Evolutionary conservation across 2,329 filamentous ascomycete species (phyloP).

Genomic region (Cryphonectria nitschkei): DNA sequence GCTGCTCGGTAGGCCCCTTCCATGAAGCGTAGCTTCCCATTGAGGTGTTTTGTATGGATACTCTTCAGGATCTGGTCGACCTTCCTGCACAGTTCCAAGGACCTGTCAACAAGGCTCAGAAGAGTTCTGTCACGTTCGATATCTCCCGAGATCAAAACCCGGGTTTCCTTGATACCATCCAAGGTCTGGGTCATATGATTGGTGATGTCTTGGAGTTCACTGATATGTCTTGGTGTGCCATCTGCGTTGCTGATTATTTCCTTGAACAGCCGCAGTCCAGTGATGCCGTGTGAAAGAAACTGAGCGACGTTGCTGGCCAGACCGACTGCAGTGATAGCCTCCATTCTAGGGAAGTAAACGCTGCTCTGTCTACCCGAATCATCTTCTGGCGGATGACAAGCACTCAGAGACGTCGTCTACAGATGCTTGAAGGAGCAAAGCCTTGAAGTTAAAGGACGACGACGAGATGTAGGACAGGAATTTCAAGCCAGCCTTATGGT

Average conservation of each 20-base stretch:
- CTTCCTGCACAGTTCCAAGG: not conserved
- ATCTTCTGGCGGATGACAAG: no score
- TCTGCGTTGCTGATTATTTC: constrained; percentile 7
- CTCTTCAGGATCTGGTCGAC: not conserved
- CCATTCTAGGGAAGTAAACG: not conserved
- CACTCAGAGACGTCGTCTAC: not conserved
- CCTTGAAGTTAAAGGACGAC: not conserved
- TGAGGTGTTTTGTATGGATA: not conserved
- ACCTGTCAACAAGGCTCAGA: constrained; percentile 6
- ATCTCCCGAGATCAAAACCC: not conserved
- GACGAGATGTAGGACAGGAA: not conserved
- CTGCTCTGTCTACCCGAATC: not conserved
- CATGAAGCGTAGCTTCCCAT: not conserved
- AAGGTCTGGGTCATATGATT: not conserved
- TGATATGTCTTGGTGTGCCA: not conserved
- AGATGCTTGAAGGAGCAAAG: not conserved
- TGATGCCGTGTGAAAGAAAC: constrained; percentile 14
- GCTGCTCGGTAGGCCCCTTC: constrained; percentile 12
- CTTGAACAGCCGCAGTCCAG: not conserved
- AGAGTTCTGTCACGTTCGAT: not conserved
- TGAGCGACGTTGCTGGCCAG: constrained; percentile 17
- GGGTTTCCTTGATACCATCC: not conserved
- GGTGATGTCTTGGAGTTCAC: not conserved
- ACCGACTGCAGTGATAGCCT: constrained; percentile 12
- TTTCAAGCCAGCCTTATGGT: not conserved